Evolutionary conservation across 176 grass and related monocot species (phyloP).

Genomic region (Saccharum officinarum): DNA sequence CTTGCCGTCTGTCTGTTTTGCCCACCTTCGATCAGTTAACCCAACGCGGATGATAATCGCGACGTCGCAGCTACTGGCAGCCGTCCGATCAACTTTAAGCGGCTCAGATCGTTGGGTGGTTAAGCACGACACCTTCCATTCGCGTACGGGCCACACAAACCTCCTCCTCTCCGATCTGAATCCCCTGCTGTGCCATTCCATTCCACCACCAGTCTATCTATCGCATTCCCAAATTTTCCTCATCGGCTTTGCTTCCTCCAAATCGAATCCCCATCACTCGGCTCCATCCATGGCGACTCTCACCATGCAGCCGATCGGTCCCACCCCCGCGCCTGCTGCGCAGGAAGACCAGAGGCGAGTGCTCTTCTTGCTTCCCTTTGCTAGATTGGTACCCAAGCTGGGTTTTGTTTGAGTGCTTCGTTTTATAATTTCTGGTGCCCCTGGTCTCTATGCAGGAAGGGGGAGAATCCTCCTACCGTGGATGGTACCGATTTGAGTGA

Average conservation of each 20-base stretch:
- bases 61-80: neutral
- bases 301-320: conserved; percentile 45
- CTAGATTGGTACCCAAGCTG: neutral
- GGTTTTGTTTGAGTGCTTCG: neutral
- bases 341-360: conserved; percentile 32
- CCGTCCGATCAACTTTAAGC: neutral
- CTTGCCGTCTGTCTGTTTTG: too few relatives aligned
- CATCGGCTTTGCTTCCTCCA: too few relatives aligned
- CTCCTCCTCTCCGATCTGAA: neutral
- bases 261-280: neutral
- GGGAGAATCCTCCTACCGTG: neutral
- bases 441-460: neutral
- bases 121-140: neutral
- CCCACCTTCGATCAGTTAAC: too few relatives aligned
- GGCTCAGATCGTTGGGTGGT: conserved; percentile 2
- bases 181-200: too few relatives aligned
- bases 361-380: neutral
- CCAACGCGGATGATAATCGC: too few relatives aligned
- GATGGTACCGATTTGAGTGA: conserved; percentile 33
- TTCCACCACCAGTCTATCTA: too few relatives aligned
- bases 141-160: conserved; percentile 10
- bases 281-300: conserved; percentile 28
- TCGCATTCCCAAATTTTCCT: too few relatives aligned
- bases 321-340: neutral
- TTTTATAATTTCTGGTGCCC: conserved; percentile 15